Evolutionary conservation across 2,329 filamentous ascomycete species (phyloP).

Genomic region (Phialocephala sp.): DNA sequence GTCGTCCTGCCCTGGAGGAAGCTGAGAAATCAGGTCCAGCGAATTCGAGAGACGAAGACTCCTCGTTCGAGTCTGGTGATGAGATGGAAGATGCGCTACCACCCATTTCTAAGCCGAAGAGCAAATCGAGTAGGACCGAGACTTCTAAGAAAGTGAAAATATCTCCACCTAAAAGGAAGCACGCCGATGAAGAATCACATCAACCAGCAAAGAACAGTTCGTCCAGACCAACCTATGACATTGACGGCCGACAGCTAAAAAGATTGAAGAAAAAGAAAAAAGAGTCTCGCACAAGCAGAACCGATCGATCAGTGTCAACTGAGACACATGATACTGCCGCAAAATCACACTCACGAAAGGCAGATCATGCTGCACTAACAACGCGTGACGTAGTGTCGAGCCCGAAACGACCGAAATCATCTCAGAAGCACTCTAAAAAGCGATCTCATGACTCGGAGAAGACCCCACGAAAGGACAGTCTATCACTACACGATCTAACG

Average conservation of each 20-base stretch:
- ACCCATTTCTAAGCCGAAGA: constrained; percentile 4
- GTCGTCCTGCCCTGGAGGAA: not conserved
- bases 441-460: not conserved
- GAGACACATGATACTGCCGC: constrained; percentile 1
- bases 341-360: not conserved
- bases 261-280: constrained; percentile 36
- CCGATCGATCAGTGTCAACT: constrained; percentile 18
- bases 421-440: not conserved
- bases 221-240: constrained; percentile 29
- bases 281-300: constrained; percentile 17
- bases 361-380: not conserved
- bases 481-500: not conserved
- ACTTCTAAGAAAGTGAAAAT: constrained; percentile 18
- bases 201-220: constrained; percentile 38
- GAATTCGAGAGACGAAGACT: too few species aligned
- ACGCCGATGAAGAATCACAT: constrained; percentile 31
- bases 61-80: constrained; percentile 20
- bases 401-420: not conserved
- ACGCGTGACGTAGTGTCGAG: not conserved
- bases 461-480: constrained; percentile 16
- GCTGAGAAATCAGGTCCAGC: too few species aligned
- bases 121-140: constrained; percentile 7
- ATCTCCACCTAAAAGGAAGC: constrained; percentile 33
- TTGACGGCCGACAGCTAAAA: constrained; percentile 34
- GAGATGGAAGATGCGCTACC: constrained; percentile 32